A percentile compares a stretch with the other conserved stretches of the same genome.
phyloP scores from a whole-genome alignment of 2,329 filamentous ascomycete genomes.

The Acephala macrosclerotiorum region DNA sequence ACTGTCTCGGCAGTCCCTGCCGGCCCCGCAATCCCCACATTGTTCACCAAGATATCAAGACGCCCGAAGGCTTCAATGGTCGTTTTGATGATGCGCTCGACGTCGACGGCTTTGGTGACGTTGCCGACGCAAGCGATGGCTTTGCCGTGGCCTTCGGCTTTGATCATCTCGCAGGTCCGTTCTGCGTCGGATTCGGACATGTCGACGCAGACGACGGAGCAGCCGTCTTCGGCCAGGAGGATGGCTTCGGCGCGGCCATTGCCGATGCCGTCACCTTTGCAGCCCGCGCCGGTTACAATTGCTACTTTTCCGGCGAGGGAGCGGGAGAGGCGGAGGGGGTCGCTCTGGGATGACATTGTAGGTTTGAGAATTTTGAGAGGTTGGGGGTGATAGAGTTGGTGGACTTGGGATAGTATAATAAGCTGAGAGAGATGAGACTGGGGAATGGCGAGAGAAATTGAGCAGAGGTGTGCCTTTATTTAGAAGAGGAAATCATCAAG shows the following conservation, averaged over 20 bases:
- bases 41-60: conserved; percentile 2
- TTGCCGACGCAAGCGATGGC: neutral
- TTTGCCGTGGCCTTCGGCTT: neutral
- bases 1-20: conserved; percentile 66
- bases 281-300: conserved; percentile 66
- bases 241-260: conserved; percentile 43
- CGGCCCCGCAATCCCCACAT: conserved; percentile 64
- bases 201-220: conserved; percentile 7
- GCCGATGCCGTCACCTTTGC: conserved; percentile 20
- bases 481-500: no score
- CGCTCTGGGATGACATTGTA: no score
- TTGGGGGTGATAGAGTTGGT: no score
- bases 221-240: conserved; percentile 58
- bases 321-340: neutral
- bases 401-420: no score
- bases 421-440: no score
- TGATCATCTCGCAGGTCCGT: conserved; percentile 8
- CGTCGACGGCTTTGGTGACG: conserved; percentile 46
- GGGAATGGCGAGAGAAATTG: no score
- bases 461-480: no score
- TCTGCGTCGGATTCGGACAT: neutral
- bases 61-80: neutral
- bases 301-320: conserved; percentile 48
- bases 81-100: conserved; percentile 57
- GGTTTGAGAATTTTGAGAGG: no score